These are phyloP conservation scores for Trametes cingulata DNA, from an alignment of 768 basidiomycete species.

Conservation along the genomic window DNA sequence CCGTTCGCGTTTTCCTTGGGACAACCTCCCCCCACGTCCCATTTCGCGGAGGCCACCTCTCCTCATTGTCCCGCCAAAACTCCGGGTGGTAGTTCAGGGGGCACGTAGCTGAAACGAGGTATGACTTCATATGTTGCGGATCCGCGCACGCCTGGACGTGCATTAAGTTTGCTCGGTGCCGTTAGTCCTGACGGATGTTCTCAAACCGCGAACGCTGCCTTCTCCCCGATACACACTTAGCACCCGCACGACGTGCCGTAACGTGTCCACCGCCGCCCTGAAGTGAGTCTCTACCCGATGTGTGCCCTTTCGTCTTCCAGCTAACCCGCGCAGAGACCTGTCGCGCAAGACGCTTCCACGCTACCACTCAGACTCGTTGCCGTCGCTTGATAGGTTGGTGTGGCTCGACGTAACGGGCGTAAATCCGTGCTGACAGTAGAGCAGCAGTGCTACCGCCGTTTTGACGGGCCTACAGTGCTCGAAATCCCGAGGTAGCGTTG, in stretches of 20 bases:
- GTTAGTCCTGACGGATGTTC: conserved; percentile 2
- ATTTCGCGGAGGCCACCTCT: not conserved
- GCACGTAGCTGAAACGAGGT: conserved; percentile 10
- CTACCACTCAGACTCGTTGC: not conserved
- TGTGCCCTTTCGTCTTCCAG: not conserved
- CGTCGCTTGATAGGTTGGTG: not conserved
- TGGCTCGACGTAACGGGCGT: not conserved
- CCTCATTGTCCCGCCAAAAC: conserved; percentile 4
- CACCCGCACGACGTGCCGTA: conserved; percentile 8
- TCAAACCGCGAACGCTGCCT: not conserved
- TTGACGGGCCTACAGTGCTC: not conserved
- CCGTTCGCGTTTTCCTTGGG: conserved; percentile 16
- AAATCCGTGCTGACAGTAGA: not conserved
- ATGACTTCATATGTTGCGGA: conserved; percentile 12
- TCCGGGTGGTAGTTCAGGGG: conserved; percentile 9
- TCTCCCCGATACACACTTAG: not conserved
- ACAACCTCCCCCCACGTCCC: conserved; percentile 2
- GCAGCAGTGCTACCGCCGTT: not conserved
- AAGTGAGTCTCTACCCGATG: not conserved
- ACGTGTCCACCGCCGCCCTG: not conserved
- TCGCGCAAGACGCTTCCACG: not conserved
- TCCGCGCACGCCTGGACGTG: not conserved
- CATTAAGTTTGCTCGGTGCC: not conserved
- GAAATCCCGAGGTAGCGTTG: not conserved
- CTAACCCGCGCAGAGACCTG: not conserved